Percentiles rank a stretch among this genome's conserved stretches.
These are phyloP conservation scores for Pistacia atlantica DNA, from an alignment of 345 rosid genomes.

Conservation along the genomic window DNA sequence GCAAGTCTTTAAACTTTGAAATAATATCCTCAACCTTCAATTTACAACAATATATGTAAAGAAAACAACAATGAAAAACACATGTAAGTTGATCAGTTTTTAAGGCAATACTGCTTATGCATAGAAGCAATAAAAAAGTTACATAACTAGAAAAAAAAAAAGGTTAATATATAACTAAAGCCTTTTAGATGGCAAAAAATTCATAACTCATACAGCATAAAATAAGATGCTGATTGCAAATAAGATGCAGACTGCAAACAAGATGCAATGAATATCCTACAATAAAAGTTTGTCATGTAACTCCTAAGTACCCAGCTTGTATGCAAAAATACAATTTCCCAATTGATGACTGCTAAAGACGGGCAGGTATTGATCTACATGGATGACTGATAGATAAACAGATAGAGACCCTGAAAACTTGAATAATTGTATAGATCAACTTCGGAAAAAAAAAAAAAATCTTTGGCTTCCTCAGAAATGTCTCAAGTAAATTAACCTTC, in stretches of 20 bases:
- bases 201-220: not conserved
- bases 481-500: not conserved
- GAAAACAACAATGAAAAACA: not conserved
- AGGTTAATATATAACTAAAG: not conserved
- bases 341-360: not conserved
- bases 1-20: constrained; percentile 61
- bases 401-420: too few species aligned
- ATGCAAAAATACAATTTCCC: not conserved
- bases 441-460: too few species aligned
- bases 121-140: not conserved
- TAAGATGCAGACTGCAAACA: too few species aligned
- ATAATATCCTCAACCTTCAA: constrained; percentile 67
- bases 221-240: not conserved
- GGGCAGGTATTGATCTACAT: not conserved
- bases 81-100: not conserved
- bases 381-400: not conserved
- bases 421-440: not conserved
- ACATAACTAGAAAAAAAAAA: not conserved
- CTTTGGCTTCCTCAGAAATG: not conserved
- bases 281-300: not conserved
- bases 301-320: not conserved
- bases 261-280: not conserved
- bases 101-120: not conserved
- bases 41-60: constrained; percentile 15
- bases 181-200: constrained; percentile 3